Percentiles rank a stretch among this genome's conserved stretches.
These are phyloP conservation scores for Yarrowia sp. DNA, from an alignment of 805 yeast genomes.

Conservation along the genomic window DNA sequence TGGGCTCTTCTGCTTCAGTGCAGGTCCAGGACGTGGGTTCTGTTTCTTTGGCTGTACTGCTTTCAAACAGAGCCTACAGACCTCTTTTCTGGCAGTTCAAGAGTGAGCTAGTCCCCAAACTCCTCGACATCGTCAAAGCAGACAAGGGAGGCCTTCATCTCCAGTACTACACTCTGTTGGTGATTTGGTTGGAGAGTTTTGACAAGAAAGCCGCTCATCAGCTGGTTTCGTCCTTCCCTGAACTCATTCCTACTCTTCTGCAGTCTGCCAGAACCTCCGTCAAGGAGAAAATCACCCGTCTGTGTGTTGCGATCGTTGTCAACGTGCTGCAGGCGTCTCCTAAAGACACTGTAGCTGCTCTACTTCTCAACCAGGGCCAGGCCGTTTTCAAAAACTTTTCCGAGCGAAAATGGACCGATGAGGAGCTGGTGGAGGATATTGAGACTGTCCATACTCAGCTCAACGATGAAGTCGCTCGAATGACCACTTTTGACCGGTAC, in stretches of 20 bases:
- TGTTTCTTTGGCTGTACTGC: conserved; percentile 62
- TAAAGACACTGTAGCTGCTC: conserved; percentile 54
- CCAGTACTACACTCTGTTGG: conserved; percentile 73
- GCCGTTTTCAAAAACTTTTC: conserved; percentile 64
- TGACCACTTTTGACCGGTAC: conserved; percentile 93
- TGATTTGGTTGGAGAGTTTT: conserved; percentile 84
- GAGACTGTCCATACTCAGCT: conserved; percentile 55
- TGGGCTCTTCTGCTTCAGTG: conserved; percentile 43
- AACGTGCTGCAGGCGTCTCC: conserved; percentile 41
- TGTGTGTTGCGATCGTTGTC: conserved; percentile 68
- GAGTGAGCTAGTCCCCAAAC: conserved; percentile 47
- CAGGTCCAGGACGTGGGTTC: conserved; percentile 60
- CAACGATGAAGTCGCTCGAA: conserved; percentile 66
- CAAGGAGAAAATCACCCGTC: conserved; percentile 86
- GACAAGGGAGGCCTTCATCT: conserved; percentile 64
- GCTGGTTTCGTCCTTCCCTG: conserved; percentile 50
- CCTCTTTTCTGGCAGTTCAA: conserved; percentile 49
- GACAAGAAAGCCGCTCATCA: conserved; percentile 51
- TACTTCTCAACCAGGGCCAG: conserved; percentile 73
- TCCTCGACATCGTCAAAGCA: conserved; percentile 49
- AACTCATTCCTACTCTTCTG: conserved; percentile 47
- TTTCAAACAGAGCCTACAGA: conserved; percentile 54
- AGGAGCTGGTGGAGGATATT: conserved; percentile 78
- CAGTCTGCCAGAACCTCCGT: conserved; percentile 74
- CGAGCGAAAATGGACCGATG: conserved; percentile 92